phyloP scores from a whole-genome alignment of 2,329 filamentous ascomycete genomes.

The Chaetomiaceae sp. region DNA sequence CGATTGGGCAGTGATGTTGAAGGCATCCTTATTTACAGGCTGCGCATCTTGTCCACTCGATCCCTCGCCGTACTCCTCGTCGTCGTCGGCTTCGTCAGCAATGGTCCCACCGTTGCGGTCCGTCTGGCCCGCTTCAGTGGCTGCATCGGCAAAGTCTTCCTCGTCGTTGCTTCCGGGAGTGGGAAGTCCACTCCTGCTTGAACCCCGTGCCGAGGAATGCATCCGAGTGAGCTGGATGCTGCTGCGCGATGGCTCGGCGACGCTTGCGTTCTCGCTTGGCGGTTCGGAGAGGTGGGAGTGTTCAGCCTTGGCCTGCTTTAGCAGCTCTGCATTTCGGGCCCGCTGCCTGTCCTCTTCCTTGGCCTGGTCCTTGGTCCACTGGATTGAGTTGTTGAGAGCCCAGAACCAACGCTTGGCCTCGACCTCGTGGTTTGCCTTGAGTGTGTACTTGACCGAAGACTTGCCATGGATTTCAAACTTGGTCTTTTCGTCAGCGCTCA shows the following conservation, averaged over 20 bases:
- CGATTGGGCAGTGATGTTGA: constrained; percentile 95
- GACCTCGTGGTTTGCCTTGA: constrained; percentile 96
- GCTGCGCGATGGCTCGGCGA: constrained; percentile 42
- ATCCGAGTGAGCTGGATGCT: constrained; percentile 45
- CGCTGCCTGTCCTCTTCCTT: constrained; percentile 80
- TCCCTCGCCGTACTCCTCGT: constrained; percentile 75
- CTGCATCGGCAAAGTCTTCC: constrained; percentile 48
- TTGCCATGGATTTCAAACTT: constrained; percentile 98
- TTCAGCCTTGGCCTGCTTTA: constrained; percentile 76
- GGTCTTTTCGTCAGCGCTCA: constrained; percentile 96
- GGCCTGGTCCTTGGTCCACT: constrained; percentile 96
- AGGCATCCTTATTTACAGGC: constrained; percentile 80
- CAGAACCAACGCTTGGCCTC: constrained; percentile 99
- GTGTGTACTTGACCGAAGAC: constrained; percentile 95
- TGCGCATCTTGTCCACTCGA: constrained; percentile 71
- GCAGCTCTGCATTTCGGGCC: constrained; percentile 66
- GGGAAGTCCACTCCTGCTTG: constrained; percentile 36
- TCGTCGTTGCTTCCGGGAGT: constrained; percentile 50
- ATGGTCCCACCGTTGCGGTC: constrained; percentile 28
- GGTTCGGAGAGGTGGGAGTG: constrained; percentile 47
- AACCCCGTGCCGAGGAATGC: constrained; percentile 35
- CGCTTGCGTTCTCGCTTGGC: constrained; percentile 50
- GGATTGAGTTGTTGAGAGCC: constrained; percentile 97
- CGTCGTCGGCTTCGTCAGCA: constrained; percentile 46
- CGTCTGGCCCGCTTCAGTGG: constrained; percentile 41